Conservation (phyloP, 352 stramenopile genomes). For the Peronospora farinosa region DNA sequence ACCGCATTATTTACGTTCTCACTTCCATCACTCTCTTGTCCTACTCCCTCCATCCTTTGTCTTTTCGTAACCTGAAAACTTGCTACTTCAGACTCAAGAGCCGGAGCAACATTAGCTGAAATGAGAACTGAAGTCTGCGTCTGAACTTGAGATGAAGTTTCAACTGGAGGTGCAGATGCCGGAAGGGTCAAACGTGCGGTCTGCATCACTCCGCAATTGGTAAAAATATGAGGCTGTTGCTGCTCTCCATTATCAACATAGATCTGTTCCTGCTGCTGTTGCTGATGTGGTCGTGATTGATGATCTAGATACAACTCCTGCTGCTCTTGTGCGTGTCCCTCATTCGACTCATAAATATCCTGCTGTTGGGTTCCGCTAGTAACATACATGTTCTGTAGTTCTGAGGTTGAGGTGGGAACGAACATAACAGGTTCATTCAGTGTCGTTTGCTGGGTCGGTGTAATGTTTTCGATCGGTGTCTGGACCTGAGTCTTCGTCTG, state of each 20-base stretch:
- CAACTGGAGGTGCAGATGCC: slow-evolving; percentile 1
- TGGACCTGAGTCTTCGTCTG: not conserved
- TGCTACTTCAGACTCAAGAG: slow-evolving; percentile 8
- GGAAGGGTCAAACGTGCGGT: slow-evolving; percentile 9
- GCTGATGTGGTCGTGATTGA: not conserved
- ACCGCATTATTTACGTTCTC: not conserved
- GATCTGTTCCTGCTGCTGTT: slow-evolving; percentile 1
- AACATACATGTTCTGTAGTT: slow-evolving; percentile 20
- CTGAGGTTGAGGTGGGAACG: slow-evolving; percentile 10
- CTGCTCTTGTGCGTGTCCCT: slow-evolving; percentile 3
- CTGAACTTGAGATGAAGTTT: slow-evolving; percentile 1
- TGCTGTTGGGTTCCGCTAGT: slow-evolving; percentile 20
- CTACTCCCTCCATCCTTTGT: slow-evolving; percentile 4
- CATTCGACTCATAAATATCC: slow-evolving; percentile 2
- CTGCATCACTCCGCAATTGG: slow-evolving; percentile 5
- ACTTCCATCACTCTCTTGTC: slow-evolving; percentile 3
- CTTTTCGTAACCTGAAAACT: slow-evolving; percentile 15
- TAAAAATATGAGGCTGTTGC: slow-evolving; percentile 3
- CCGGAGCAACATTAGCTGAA: not conserved
- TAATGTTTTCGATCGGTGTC: too few relatives aligned
- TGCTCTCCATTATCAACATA: slow-evolving; percentile 2
- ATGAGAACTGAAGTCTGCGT: not conserved
- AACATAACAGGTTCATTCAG: slow-evolving; percentile 21
- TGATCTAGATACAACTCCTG: slow-evolving; percentile 10
- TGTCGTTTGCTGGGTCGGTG: slow-evolving; percentile 1